Evolutionary conservation across 75 land plant genomes (phyloP).

Genomic region (Isoetes taiwanensis): DNA sequence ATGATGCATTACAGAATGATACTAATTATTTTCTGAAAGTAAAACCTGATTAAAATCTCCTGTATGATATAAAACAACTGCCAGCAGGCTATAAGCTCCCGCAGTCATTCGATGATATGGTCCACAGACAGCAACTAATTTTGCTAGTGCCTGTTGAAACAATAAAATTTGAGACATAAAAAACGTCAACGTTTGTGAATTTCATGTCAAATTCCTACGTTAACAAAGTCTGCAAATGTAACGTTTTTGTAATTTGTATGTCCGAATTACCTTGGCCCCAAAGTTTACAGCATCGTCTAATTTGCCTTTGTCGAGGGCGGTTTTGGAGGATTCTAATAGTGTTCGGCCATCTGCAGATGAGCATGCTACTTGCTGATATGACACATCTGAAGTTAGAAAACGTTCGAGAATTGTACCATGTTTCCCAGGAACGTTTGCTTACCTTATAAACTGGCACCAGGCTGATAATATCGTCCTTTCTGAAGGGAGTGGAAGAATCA

Average conservation of each 20-base stretch:
- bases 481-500: conserved; percentile 55
- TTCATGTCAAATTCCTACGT: not conserved
- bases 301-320: conserved; percentile 90
- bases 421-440: not conserved
- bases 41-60: conserved; percentile 89
- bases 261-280: conserved; percentile 61
- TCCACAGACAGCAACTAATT: conserved; percentile 87
- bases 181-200: not conserved
- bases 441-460: conserved; percentile 92
- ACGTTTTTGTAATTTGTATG: not conserved
- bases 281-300: conserved; percentile 81
- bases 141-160: conserved; percentile 58
- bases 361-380: conserved; percentile 80
- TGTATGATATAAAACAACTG: conserved; percentile 87
- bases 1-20: not conserved
- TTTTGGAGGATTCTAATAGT: conserved; percentile 82
- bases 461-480: conserved; percentile 55
- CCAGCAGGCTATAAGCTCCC: conserved; percentile 89
- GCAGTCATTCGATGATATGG: conserved; percentile 96
- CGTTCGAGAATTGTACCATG: too few species aligned
- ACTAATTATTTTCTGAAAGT: not conserved
- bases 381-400: conserved; percentile 8
- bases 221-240: not conserved
- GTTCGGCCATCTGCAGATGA: conserved; percentile 92
- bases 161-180: not conserved